Conservation (phyloP, 805 yeast species). For the Kodamaea sagamina region DNA sequence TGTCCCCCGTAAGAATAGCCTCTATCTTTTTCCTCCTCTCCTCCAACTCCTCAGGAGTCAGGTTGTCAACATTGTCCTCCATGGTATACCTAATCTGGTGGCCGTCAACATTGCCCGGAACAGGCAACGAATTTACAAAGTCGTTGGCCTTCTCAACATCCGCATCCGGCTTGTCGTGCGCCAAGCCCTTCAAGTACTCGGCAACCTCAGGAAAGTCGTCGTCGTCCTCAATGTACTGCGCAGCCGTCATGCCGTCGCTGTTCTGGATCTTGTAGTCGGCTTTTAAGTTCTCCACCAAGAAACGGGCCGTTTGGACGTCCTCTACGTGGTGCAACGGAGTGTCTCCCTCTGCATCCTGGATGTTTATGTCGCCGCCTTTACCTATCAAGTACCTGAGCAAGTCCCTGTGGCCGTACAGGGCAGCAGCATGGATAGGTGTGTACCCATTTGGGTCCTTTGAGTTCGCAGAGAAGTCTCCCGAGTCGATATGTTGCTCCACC, state of each 20-base stretch:
- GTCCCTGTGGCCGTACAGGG: slow-evolving; percentile 82
- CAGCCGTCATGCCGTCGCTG: slow-evolving; percentile 72
- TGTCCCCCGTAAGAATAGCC: slow-evolving; percentile 72
- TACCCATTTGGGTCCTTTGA: slow-evolving; percentile 90
- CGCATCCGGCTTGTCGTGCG: slow-evolving; percentile 28
- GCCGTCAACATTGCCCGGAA: slow-evolving; percentile 42
- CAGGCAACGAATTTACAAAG: slow-evolving; percentile 32
- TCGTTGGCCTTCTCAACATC: slow-evolving; percentile 17
- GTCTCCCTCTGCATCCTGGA: slow-evolving; percentile 88
- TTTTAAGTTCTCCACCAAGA: slow-evolving; percentile 62
- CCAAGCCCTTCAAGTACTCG: slow-evolving; percentile 54
- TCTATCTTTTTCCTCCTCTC: slow-evolving; percentile 66
- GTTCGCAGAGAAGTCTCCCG: slow-evolving; percentile 61
- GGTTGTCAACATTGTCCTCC: slow-evolving; percentile 43
- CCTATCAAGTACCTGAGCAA: slow-evolving; percentile 55
- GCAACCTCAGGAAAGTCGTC: slow-evolving; percentile 81
- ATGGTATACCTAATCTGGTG: slow-evolving; percentile 60
- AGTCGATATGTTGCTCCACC: slow-evolving; percentile 57
- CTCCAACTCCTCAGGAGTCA: slow-evolving; percentile 42
- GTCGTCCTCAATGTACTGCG: slow-evolving; percentile 76
- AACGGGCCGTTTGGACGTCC: slow-evolving; percentile 61
- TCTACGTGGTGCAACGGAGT: slow-evolving; percentile 94
- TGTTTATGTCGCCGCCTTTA: slow-evolving; percentile 76
- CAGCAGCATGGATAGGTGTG: slow-evolving; percentile 97
- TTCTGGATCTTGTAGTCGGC: slow-evolving; percentile 70